Conservation (phyloP, 805 yeast species). For the Candida coquimbonensis region DNA sequence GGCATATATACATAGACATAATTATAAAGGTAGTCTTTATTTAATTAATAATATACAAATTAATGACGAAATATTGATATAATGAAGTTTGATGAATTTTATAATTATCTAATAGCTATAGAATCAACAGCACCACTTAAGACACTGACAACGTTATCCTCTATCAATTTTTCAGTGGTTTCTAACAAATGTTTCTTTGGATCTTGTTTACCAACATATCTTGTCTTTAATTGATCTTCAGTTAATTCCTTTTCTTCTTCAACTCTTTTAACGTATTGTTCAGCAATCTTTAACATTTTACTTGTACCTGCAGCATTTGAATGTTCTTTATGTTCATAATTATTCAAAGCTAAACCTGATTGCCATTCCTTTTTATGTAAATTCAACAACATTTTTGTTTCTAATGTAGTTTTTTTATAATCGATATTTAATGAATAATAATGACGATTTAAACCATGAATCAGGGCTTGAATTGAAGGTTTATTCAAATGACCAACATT, state of each 20-base stretch:
- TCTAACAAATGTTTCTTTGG: slow-evolving; percentile 95
- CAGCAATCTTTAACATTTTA: slow-evolving; percentile 83
- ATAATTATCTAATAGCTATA: slow-evolving; percentile 66
- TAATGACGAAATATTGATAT: neutral
- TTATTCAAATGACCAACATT: slow-evolving; percentile 92
- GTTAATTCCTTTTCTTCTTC: slow-evolving; percentile 84
- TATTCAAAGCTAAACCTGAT: slow-evolving; percentile 72
- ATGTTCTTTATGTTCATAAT: slow-evolving; percentile 72
- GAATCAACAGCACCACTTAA: slow-evolving; percentile 87
- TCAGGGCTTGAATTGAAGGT: slow-evolving; percentile 93
- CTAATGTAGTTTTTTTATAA: slow-evolving; percentile 86
- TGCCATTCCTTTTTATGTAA: slow-evolving; percentile 96
- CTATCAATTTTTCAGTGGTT: slow-evolving; percentile 79
- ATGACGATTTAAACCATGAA: slow-evolving; percentile 95
- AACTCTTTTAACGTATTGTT: slow-evolving; percentile 82
- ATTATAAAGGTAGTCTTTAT: neutral
- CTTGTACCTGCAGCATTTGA: slow-evolving; percentile 67
- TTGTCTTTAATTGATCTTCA: slow-evolving; percentile 85
- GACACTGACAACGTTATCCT: slow-evolving; percentile 82
- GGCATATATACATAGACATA: neutral
- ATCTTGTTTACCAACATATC: slow-evolving; percentile 97
- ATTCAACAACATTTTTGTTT: slow-evolving; percentile 88
- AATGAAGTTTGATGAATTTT: neutral
- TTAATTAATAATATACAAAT: neutral
- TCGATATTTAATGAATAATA: slow-evolving; percentile 94